These are phyloP conservation scores for Aspergillus bridgeri DNA, from an alignment of 495 filamentous ascomycete species.

Conservation along the genomic window DNA sequence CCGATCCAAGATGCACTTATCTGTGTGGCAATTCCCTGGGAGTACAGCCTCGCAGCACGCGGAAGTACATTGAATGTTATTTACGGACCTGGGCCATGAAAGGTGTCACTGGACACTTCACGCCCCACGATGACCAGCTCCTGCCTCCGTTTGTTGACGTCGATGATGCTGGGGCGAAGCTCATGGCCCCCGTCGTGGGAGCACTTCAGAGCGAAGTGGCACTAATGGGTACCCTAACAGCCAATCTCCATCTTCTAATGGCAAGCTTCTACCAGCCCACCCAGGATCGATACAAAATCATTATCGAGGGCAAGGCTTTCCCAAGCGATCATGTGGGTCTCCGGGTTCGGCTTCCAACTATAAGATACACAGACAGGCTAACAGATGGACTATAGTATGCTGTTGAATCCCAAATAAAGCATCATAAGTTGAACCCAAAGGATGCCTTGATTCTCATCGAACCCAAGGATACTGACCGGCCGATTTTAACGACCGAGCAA, in stretches of 20 bases:
- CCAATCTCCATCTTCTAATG: slow-evolving; percentile 88
- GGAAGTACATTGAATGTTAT: slow-evolving; percentile 69
- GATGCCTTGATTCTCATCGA: slow-evolving; percentile 74
- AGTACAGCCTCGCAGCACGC: slow-evolving; percentile 73
- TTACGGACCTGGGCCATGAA: slow-evolving; percentile 86
- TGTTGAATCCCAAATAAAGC: slow-evolving; percentile 78
- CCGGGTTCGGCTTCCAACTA: not conserved
- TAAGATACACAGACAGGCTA: not conserved
- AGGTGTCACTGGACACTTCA: slow-evolving; percentile 93
- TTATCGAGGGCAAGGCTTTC: slow-evolving; percentile 91
- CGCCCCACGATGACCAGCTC: slow-evolving; percentile 67
- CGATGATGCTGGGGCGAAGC: slow-evolving; percentile 65
- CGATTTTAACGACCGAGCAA: slow-evolving; percentile 64
- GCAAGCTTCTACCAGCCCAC: slow-evolving; percentile 85
- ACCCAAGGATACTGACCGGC: slow-evolving; percentile 49
- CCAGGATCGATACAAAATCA: slow-evolving; percentile 76
- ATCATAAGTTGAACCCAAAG: slow-evolving; percentile 66
- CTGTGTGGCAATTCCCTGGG: slow-evolving; percentile 97
- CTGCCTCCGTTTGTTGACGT: slow-evolving; percentile 79
- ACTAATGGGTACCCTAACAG: slow-evolving; percentile 90
- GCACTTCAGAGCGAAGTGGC: slow-evolving; percentile 76
- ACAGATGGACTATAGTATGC: slow-evolving; percentile 58
- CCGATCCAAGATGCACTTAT: slow-evolving; percentile 62
- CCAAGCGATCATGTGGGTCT: slow-evolving; percentile 78
- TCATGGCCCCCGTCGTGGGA: slow-evolving; percentile 84